phyloP scores from a whole-genome alignment of 352 stramenopile species.

The Halophytophthora polymorphica region DNA sequence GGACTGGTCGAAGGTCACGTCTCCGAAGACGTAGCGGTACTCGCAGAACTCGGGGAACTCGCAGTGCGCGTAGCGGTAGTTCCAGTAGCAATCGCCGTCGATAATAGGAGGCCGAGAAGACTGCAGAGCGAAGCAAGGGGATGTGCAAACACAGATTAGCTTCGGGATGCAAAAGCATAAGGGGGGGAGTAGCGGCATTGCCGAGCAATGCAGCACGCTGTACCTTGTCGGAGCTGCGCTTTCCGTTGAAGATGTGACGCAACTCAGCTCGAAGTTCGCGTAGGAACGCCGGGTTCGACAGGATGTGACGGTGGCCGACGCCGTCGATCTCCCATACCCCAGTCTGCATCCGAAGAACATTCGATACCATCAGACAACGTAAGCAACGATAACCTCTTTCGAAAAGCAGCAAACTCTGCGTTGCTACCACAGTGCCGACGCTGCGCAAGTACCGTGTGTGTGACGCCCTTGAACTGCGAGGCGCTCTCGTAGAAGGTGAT shows the following conservation, averaged over 20 bases:
- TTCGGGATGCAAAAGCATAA: neutral
- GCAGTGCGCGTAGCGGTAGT: slow-evolving; percentile 68
- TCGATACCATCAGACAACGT: neutral
- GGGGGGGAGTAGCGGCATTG: neutral
- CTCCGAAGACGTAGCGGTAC: slow-evolving; percentile 79
- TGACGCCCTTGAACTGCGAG: slow-evolving; percentile 20
- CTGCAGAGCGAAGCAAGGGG: slow-evolving; percentile 10
- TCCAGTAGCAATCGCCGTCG: slow-evolving; percentile 83
- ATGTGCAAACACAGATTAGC: neutral
- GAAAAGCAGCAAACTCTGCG: no score
- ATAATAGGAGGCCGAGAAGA: slow-evolving; percentile 62
- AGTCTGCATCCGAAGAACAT: slow-evolving; percentile 34
- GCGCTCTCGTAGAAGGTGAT: slow-evolving; percentile 79
- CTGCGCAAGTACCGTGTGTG: slow-evolving; percentile 28
- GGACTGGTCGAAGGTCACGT: slow-evolving; percentile 80
- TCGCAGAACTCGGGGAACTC: slow-evolving; percentile 78
- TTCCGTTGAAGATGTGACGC: slow-evolving; percentile 60
- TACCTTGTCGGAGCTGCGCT: slow-evolving; percentile 55
- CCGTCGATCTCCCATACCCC: slow-evolving; percentile 82
- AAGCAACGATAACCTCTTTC: neutral
- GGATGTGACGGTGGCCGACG: slow-evolving; percentile 66
- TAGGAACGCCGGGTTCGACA: slow-evolving; percentile 67
- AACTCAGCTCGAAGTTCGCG: slow-evolving; percentile 71
- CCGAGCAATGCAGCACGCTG: neutral
- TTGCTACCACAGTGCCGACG: no score